Conservation (phyloP, 129 eudicot species). For the Artemisia tridentata region DNA sequence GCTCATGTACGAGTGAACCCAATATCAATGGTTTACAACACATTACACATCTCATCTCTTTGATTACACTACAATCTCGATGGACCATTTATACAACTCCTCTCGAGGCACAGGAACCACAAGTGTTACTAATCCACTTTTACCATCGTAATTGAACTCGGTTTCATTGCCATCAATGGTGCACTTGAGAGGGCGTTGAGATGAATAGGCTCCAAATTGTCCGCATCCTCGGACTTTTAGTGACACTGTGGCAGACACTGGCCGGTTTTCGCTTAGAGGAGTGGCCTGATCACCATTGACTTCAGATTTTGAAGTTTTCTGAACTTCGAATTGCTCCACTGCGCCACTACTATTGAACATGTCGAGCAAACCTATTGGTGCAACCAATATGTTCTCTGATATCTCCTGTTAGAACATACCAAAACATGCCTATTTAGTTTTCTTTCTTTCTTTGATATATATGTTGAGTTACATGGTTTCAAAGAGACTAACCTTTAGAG, state of each 20-base stretch:
- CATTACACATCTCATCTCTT: background rate
- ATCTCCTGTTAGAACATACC: conserved; percentile 49
- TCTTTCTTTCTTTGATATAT: background rate
- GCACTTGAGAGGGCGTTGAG: conserved; percentile 63
- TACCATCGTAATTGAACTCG: conserved; percentile 43
- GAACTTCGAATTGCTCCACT: conserved; percentile 49
- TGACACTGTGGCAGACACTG: conserved; percentile 46
- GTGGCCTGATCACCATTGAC: conserved; percentile 15
- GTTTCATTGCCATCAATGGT: conserved; percentile 43
- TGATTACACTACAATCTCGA: conserved; percentile 52
- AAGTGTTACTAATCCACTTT: conserved; percentile 54
- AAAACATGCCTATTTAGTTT: background rate
- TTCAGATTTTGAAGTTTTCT: conserved; percentile 31
- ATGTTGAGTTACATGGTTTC: conserved; percentile 3
- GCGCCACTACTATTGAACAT: conserved; percentile 81
- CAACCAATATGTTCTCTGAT: conserved; percentile 51
- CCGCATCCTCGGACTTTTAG: conserved; percentile 76
- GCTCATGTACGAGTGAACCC: conserved; percentile 5
- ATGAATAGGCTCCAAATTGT: conserved; percentile 64
- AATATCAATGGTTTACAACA: background rate
- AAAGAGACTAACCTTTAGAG: conserved; percentile 52
- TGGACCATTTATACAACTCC: conserved; percentile 75
- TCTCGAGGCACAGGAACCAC: conserved; percentile 46
- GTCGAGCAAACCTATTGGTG: conserved; percentile 77
- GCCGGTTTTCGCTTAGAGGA: conserved; percentile 36